Base-by-base conservation (phyloP, 306 rosid genomes). In the Sphenostylis stenocarpa region DNA sequence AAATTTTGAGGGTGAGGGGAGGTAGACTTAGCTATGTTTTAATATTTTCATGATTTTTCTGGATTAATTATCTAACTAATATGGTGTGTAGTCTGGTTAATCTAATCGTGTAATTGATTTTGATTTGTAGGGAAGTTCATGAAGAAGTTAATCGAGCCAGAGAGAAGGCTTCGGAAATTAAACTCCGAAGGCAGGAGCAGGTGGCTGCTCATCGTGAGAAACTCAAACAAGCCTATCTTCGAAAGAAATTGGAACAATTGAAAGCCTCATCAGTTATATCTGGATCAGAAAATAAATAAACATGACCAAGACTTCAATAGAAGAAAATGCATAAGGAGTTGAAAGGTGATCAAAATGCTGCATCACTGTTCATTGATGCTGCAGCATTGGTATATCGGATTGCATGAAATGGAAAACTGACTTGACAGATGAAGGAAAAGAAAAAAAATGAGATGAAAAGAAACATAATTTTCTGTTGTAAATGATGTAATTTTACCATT, bases 91-190 rank as follows among this genome's bases (percentile, higher is more conserved):
- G 20, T 33, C 77, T 11, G 70, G 58, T 43, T 73, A 58, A 70
- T 71, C 77, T 31, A 36, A 9, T 70, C 24, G 75, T 60, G 64
- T 41, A 14, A 38, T 39, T 65, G 67, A 36, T 72, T 21, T 72
- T 80, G 41, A 16, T 60, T 56, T 82, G 28, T 81, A 95, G 97
- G 96, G 98, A 95, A 80, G 97, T 90, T 57, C 67, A 60, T 3
- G 67, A 60, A 60, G 67, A 60, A 60, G 67, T 31, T 29, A 60
- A 60, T 60, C 41, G 41, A 60, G 67, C 67, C 3, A 15, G 67
- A 31, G 67, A 60, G 21, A 60, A 60, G 66, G 67, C 67, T 60
- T 60, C 67, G 29, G 67, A 60, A 31, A 60, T 60, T 31, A 60
- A 60, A 31, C 23, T 60, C 16, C 11, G 43, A 16, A 60, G 67